Conservation (phyloP, 139 green algal genomes). For the Diplosphaera chodatii region DNA sequence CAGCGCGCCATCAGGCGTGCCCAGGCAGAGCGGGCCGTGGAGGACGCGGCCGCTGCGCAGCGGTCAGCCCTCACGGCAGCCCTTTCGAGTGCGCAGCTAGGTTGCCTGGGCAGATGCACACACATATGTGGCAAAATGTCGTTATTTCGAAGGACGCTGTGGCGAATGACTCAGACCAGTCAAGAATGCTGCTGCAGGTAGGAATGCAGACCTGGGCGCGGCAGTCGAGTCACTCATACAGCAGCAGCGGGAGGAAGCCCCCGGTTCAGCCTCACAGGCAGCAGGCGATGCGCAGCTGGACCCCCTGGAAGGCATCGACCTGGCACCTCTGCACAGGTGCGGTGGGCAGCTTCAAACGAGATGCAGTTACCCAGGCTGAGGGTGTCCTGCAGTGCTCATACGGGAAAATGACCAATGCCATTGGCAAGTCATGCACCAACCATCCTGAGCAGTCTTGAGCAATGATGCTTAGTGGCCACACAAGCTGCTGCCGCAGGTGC, state of each 20-base stretch:
- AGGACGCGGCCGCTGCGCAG: constrained; percentile 28
- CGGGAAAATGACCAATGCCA: too few species aligned
- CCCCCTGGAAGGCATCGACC: constrained; percentile 48
- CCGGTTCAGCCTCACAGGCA: too few species aligned
- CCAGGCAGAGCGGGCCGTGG: constrained; percentile 35
- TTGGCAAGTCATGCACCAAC: too few species aligned
- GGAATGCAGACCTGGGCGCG: neutral
- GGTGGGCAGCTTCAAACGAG: too few species aligned
- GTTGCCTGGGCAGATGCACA: too few species aligned
- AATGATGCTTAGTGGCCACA: too few species aligned
- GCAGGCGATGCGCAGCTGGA: neutral
- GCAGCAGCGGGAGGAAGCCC: neutral
- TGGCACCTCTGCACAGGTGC: constrained; percentile 46
- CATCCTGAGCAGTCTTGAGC: too few species aligned
- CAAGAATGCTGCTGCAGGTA: neutral
- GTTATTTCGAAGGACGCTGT: too few species aligned
- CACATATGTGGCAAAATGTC: too few species aligned
- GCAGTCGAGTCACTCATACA: neutral
- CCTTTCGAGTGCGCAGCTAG: neutral
- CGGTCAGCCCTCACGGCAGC: neutral
- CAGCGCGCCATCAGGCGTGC: constrained; percentile 52
- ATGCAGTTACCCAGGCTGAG: too few species aligned
- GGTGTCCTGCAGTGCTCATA: too few species aligned
- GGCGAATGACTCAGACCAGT: too few species aligned
- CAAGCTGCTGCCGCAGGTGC: constrained; percentile 28